Conservation (phyloP, 2,329 filamentous ascomycete genomes). For the Colletotrichum noveboracense region DNA sequence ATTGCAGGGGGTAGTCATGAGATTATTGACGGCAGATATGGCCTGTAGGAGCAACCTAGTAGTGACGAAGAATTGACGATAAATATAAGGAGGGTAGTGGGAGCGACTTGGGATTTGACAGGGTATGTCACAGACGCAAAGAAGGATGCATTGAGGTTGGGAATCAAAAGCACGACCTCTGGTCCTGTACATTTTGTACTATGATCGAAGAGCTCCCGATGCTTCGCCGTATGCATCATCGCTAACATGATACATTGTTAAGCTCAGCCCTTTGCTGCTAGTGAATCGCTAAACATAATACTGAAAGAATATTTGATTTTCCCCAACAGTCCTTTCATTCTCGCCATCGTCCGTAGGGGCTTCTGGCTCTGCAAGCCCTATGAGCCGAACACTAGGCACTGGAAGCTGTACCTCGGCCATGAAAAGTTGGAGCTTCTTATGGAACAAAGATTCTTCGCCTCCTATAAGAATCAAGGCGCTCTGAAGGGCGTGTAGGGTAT, state of each 20-base stretch:
- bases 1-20: background rate
- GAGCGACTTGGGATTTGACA: accelerated
- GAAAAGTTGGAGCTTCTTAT: background rate
- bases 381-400: background rate
- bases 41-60: background rate
- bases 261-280: background rate
- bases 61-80: background rate
- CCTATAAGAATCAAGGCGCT: background rate
- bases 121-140: background rate
- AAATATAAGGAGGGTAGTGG: background rate
- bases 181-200: background rate
- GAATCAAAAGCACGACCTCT: background rate
- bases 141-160: background rate
- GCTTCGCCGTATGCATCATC: background rate
- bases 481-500: background rate
- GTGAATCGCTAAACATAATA: background rate
- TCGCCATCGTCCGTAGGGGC: accelerated
- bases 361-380: background rate
- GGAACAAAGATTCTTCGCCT: background rate
- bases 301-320: accelerated
- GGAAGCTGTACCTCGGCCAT: background rate
- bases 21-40: background rate
- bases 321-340: background rate
- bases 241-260: accelerated
- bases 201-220: background rate